Conservation (phyloP, 441 rosid species). For the Eutrema salsugineum region DNA sequence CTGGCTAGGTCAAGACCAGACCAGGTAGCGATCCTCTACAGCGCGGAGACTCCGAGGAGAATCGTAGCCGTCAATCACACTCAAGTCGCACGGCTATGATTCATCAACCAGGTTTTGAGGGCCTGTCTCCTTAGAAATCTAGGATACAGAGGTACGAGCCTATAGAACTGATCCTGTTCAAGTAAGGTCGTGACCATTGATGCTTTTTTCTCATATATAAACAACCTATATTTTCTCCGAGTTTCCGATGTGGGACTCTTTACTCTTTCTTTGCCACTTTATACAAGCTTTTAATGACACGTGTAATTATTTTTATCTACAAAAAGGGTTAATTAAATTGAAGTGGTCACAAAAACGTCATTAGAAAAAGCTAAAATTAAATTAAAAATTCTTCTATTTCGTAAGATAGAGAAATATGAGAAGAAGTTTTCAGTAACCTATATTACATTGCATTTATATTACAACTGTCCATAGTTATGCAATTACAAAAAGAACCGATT, state of each 20-base stretch:
- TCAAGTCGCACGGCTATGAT: conserved; percentile 6
- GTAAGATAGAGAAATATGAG: not conserved
- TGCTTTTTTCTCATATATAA: not conserved
- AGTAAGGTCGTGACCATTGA: conserved; percentile 6
- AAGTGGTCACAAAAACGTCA: not conserved
- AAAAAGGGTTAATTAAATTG: not conserved
- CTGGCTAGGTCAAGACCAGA: not conserved
- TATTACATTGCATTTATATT: not conserved
- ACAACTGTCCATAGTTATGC: not conserved
- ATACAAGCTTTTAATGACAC: not conserved
- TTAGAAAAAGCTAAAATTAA: not conserved
- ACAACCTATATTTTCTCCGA: rapidly evolving
- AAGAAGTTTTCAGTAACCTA: not conserved
- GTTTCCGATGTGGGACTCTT: conserved; percentile 15
- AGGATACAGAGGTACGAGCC: conserved; percentile 26
- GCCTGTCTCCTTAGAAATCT: conserved; percentile 22
- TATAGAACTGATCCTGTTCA: conserved; percentile 31
- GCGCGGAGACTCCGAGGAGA: not conserved
- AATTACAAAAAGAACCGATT: not conserved
- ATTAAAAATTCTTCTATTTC: not conserved
- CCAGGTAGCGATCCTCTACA: conserved; percentile 31
- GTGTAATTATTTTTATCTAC: not conserved
- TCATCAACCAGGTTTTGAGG: conserved; percentile 13
- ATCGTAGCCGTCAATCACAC: conserved; percentile 27
- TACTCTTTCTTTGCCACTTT: not conserved